Percentiles rank a stretch among this genome's conserved stretches.
Evolutionary conservation across 2,329 filamentous ascomycete genomes (phyloP).

Genomic region (Penicillium decumbens): DNA sequence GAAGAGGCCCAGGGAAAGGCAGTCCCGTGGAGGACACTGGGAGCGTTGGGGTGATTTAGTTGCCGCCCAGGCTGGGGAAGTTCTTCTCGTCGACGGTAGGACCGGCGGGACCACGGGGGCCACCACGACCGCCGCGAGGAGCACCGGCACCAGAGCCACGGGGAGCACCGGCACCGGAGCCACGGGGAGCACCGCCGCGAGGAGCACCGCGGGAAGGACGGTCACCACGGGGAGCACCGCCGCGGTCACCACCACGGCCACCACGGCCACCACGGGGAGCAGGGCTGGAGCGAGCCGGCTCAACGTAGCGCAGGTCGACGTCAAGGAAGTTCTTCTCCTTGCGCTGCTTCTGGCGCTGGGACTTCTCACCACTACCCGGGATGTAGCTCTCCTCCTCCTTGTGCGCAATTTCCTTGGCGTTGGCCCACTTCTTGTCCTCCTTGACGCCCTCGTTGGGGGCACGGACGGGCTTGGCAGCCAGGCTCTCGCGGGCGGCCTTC

Average conservation of each 20-base stretch:
- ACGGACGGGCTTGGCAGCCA: conserved; percentile 66
- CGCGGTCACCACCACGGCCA: conserved; percentile 21
- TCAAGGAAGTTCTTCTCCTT: conserved; percentile 88
- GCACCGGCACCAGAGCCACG: conserved; percentile 36
- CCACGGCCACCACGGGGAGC: conserved; percentile 30
- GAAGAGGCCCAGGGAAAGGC: conserved; percentile 3
- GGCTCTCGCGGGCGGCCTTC: conserved; percentile 63
- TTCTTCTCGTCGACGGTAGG: conserved; percentile 45
- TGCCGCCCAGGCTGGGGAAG: conserved; percentile 44
- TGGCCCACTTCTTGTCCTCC: conserved; percentile 86
- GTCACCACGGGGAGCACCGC: conserved; percentile 30
- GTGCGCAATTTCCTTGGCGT: conserved; percentile 63
- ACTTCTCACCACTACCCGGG: conserved; percentile 67
- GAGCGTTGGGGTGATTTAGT: conserved; percentile 27
- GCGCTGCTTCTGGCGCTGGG: conserved; percentile 76
- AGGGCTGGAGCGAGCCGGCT: conserved; percentile 56
- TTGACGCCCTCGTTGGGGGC: conserved; percentile 89
- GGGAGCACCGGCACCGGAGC: conserved; percentile 35
- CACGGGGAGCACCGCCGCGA: conserved; percentile 41
- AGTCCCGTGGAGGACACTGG: conserved; percentile 1
- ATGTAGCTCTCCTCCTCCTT: conserved; percentile 69
- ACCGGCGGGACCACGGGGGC: conserved; percentile 18
- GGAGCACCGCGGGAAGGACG: conserved; percentile 50
- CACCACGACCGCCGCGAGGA: conserved; percentile 17
- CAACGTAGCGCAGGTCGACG: conserved; percentile 78